Percentiles rank a stretch among this genome's conserved stretches.
Evolutionary conservation across 768 basidiomycete genomes (phyloP).

Genomic region (Glaciozyma martinii): DNA sequence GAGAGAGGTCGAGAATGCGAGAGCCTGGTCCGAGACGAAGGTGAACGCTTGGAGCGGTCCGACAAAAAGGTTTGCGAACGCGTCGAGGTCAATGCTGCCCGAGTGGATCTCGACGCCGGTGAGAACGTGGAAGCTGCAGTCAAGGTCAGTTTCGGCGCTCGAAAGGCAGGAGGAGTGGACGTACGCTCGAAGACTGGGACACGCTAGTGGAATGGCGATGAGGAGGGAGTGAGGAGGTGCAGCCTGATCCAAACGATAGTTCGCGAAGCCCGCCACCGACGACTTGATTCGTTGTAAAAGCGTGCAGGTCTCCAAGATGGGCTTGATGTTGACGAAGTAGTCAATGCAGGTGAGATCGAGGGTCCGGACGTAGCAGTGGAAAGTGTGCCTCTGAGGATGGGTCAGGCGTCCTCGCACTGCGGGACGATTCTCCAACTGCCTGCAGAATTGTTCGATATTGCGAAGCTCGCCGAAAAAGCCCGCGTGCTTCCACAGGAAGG

Average conservation of each 20-base stretch:
- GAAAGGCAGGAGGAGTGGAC: no score
- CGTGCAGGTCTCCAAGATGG: neutral
- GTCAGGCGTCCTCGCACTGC: neutral
- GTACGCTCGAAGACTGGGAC: neutral
- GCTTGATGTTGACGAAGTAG: neutral
- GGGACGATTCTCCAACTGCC: neutral
- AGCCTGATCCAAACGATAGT: neutral
- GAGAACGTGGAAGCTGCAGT: slow-evolving; percentile 1
- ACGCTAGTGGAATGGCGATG: neutral
- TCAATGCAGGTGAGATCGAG: neutral
- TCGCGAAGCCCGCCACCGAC: neutral
- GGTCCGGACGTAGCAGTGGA: neutral
- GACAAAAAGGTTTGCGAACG: neutral
- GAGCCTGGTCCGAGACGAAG: neutral
- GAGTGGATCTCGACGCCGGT: neutral
- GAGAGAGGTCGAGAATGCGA: neutral
- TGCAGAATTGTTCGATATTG: neutral
- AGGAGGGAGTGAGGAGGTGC: neutral
- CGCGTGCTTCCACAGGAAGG: neutral
- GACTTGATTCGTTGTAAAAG: neutral
- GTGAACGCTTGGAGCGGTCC: neutral
- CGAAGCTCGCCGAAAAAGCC: neutral
- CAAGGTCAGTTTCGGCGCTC: no score
- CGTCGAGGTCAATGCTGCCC: neutral
- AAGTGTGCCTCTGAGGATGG: neutral